Base-by-base conservation (phyloP, 768 basidiomycete genomes). In the Mycena vulgaris region DNA sequence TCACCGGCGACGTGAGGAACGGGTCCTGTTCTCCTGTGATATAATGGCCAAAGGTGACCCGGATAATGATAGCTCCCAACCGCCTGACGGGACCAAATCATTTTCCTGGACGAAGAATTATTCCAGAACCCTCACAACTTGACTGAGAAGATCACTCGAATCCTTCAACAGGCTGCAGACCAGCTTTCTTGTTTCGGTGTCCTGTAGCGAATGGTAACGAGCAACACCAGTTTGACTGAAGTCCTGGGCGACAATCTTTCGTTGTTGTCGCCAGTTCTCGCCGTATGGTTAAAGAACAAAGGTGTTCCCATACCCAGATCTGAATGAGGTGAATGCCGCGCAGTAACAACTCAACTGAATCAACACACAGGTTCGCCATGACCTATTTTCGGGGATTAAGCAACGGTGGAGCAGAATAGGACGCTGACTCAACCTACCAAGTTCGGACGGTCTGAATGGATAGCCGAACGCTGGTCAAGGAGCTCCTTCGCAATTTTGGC, bases 1-100 rank as follows among this genome's bases (percentile, higher is more conserved):
- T 68, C n/a, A 82, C 70, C 1, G 79, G 76, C 37, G 79, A 76
- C 48, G 78, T 72, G 1, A 82, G 53, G n/a, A 83, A 79, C 0
- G 78, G 79, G 27, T 82, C 81, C 9, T 70, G 5, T 5, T 35
- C 30, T 16, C n/a, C 51, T 0, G 27, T 45, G 13, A 61, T 2
- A 23, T 60, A 40, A 16, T 68, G 28, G 1, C 66, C 66, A 14
- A 37, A 68, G 17, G 60, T 55, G 17, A 35, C 52, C 13, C 39
- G 59, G 17, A 45, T 45, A 30, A 68, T 61, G 33, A 68, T 55
- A 0, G 51, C 48, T 2, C 66, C 66, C 16, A 68, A 0, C 23
- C 51, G 25, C 31, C 66, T 68, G n/a, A n/a, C n/a, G n/a, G n/a
- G n/a, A n/a, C n/a, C n/a, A n/a, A n/a, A n/a, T n/a, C n/a, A n/a